Base-by-base conservation (phyloP, 768 basidiomycete species). In the Leccinum obscurum region DNA sequence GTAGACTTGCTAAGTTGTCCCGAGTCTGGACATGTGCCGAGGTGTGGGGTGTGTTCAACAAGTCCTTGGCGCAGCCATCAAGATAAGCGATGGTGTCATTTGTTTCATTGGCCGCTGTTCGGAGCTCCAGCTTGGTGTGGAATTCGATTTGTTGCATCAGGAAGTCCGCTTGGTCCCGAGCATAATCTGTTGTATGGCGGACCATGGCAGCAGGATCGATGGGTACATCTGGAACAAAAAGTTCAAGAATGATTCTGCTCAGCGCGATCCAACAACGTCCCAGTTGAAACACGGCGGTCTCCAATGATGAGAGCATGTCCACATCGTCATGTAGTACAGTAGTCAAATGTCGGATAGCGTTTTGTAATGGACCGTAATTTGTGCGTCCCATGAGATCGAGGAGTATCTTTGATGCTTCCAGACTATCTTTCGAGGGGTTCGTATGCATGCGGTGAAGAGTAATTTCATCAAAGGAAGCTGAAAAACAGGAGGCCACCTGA, bases 151-250 rank as follows among this genome's bases (percentile, higher is more conserved):
- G 85, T 3, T 75, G 72, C 4, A 68, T 62, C 3, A 91, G 64
- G 26, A 76, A 66, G 2, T 69, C 63, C 34, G 76, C 65, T 56
- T 85, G 78, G 53, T 77, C 67, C 30, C 70, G 67, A 69, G 81
- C 78, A 30, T 86, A 83, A 32, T 77, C 71, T 2, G 68, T 67
- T 0, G 77, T 75, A 52, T 77, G 82, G 54, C 77, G 80, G 56
- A 85, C 80, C 35, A 87, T 81, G 24, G 85, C 86, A 7, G 88
- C 86, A 28, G 97, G 97, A 71, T 99, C 97, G 53, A 98, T 75
- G 3, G 95, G 93, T 2, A 84, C 76, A 70, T 93, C 83, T 0
- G 97, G 94, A 41, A 98, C 79, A 68, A 89, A 88, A 20, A 95
- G 81, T 4, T 87, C 78, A 24, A 93, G 70, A 26, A 95, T 72